These are phyloP conservation scores for Pseudomassariella vexata DNA, from an alignment of 2,329 filamentous ascomycete species.

Conservation along the genomic window DNA sequence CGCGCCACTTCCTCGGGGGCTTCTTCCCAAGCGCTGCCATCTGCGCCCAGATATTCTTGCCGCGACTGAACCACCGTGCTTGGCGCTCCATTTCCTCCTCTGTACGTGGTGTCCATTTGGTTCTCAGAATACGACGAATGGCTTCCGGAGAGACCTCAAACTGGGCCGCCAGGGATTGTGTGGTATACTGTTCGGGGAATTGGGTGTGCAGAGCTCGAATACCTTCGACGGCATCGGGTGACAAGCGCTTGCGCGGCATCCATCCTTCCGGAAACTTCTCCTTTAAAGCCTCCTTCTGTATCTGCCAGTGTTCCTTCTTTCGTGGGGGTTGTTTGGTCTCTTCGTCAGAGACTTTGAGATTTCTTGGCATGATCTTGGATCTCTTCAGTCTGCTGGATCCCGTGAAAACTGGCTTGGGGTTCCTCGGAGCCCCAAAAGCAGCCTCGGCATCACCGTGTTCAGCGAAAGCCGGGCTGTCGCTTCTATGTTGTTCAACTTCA, in stretches of 20 bases:
- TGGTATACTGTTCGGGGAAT: conserved; percentile 73
- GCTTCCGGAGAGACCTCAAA: conserved; percentile 87
- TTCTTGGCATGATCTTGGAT: conserved; percentile 17
- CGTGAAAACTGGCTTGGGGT: conserved; percentile 8
- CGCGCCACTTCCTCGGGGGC: conserved; percentile 55
- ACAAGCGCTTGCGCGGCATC: conserved; percentile 79
- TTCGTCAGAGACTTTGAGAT: conserved; percentile 3
- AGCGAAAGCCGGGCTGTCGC: too few relatives aligned
- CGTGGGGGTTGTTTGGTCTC: conserved; percentile 10
- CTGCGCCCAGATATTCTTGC: conserved; percentile 52
- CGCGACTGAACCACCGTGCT: conserved; percentile 55
- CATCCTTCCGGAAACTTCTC: conserved; percentile 78
- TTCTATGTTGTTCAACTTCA: conserved; percentile 6
- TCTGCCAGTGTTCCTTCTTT: conserved; percentile 56
- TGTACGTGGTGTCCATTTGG: conserved; percentile 62
- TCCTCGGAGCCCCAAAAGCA: too few relatives aligned
- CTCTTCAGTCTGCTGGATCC: conserved; percentile 15
- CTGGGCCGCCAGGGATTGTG: conserved; percentile 62
- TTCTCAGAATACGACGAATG: conserved; percentile 78
- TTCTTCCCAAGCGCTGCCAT: conserved; percentile 57
- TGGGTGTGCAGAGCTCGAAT: conserved; percentile 77
- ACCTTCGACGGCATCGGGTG: conserved; percentile 85
- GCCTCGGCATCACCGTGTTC: too few relatives aligned
- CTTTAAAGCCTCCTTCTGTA: conserved; percentile 69
- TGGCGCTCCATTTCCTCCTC: conserved; percentile 53